These are phyloP conservation scores for Pythium monospermum DNA, from an alignment of 352 stramenopile genomes.

Conservation along the genomic window DNA sequence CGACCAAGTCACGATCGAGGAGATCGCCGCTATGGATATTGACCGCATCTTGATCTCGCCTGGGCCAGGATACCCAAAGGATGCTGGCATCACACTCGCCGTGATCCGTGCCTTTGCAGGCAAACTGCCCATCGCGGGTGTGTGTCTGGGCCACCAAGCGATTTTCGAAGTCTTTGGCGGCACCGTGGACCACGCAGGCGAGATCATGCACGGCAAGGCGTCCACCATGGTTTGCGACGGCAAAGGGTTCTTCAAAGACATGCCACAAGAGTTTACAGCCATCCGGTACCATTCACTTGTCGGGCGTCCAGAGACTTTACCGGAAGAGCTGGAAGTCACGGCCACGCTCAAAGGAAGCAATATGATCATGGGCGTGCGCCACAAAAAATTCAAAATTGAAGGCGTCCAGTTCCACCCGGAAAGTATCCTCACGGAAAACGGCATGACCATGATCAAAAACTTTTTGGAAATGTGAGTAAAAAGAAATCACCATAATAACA, in stretches of 20 bases:
- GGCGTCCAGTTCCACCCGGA: slow-evolving; percentile 88
- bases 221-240: slow-evolving; percentile 81
- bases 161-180: slow-evolving; percentile 88
- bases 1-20: slow-evolving; percentile 77
- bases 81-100: slow-evolving; percentile 78
- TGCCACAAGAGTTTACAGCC: slow-evolving; percentile 71
- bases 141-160: slow-evolving; percentile 81
- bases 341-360: slow-evolving; percentile 73
- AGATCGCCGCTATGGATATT: slow-evolving; percentile 66
- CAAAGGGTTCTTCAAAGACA: slow-evolving; percentile 81
- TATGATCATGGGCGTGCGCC: slow-evolving; percentile 88
- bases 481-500: too few relatives aligned
- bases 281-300: slow-evolving; percentile 88
- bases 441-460: slow-evolving; percentile 82
- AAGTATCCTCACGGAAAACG: slow-evolving; percentile 81
- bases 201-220: slow-evolving; percentile 87
- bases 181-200: slow-evolving; percentile 75
- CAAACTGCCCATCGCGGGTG: slow-evolving; percentile 77
- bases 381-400: slow-evolving; percentile 84
- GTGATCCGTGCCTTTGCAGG: slow-evolving; percentile 80
- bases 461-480: slow-evolving; percentile 78
- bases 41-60: slow-evolving; percentile 88
- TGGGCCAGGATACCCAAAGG: slow-evolving; percentile 72
- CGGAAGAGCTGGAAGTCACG: slow-evolving; percentile 71
- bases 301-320: slow-evolving; percentile 74